Base-by-base conservation (phyloP, 208 protist genomes). In the Acanthamoeba triangularis region DNA sequence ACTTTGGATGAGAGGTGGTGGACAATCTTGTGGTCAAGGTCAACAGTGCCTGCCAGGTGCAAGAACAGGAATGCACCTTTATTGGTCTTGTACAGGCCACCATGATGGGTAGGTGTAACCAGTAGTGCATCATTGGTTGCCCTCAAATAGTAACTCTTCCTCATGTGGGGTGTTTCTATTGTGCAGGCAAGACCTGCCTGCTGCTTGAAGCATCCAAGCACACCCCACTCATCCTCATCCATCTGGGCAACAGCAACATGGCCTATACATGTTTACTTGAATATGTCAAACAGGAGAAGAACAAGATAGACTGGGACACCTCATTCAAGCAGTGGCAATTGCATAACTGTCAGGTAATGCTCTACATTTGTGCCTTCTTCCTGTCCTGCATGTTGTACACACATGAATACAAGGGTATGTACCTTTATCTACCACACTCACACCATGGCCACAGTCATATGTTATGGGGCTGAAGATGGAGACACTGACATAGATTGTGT, bases 171-270 rank as follows among this genome's bases (percentile, higher is more conserved):
- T 78, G 72, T 47, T 47, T 3, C 23, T 80, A 11, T 52, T 87
- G 20, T 10, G n/a, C n/a, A 59, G 56, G 74, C 74, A 94, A 94
- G 35, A 94, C 90, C 25, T 20, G 90, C n/a, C 35, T 94, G n/a
- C 37, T 80, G 20, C 67, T 94, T 11, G 90, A 94, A 80, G 63
- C 41, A n/a, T 80, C 67, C 56, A 82, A 72, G 67, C 25, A n/a
- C 41, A 94, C 90, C 49, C 91, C 91, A 30, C 91, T 94, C 44
- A 80, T 94, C 61, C 65, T 94, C 63, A 94, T 94, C 41, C 90
- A 61, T 54, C 44, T 94, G 14, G 90, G 52, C 90, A 80, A 94
- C 37, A 37, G n/a, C 65, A 94, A 91, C 44, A n/a, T 44, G 33
- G 85, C 44, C 85, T 91, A 91, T 69, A 6, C 0, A 35, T 23